These are phyloP conservation scores for Lactarius sp. DNA, from an alignment of 768 basidiomycete species.

Conservation along the genomic window DNA sequence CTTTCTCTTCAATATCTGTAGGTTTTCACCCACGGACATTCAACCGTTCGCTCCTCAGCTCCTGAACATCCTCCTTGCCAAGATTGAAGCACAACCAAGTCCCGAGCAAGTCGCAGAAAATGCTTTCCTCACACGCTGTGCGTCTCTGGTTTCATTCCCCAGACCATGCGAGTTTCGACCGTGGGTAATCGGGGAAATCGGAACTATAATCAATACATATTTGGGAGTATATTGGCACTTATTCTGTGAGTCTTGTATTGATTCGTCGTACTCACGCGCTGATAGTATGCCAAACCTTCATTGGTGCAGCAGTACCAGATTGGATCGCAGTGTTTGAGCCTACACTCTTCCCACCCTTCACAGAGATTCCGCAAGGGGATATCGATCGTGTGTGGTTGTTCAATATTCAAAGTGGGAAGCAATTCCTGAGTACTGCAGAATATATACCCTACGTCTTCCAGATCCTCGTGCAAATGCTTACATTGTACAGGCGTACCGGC, in stretches of 20 bases:
- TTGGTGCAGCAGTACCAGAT: slow-evolving; percentile 63
- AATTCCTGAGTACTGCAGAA: slow-evolving; percentile 44
- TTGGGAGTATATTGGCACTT: slow-evolving; percentile 42
- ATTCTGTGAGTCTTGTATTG: slow-evolving; percentile 53
- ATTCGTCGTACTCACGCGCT: neutral
- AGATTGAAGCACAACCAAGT: too few species aligned
- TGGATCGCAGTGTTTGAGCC: slow-evolving; percentile 74
- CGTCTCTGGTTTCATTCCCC: slow-evolving; percentile 28
- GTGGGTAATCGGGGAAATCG: slow-evolving; percentile 55
- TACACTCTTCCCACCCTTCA: slow-evolving; percentile 81
- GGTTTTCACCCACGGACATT: slow-evolving; percentile 51
- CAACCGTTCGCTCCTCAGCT: slow-evolving; percentile 73
- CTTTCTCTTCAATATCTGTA: neutral
- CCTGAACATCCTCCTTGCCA: slow-evolving; percentile 58
- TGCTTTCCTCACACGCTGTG: slow-evolving; percentile 97
- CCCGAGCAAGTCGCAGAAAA: slow-evolving; percentile 60
- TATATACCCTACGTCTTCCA: slow-evolving; percentile 98
- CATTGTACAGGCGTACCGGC: too few species aligned
- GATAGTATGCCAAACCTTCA: slow-evolving; percentile 49
- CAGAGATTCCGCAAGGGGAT: slow-evolving; percentile 83
- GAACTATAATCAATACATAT: slow-evolving; percentile 86
- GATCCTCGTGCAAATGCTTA: slow-evolving; percentile 65
- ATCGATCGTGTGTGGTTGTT: slow-evolving; percentile 66
- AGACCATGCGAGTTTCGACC: neutral
- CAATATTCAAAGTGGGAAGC: neutral